Evolutionary conservation across 768 basidiomycete species (phyloP), one percentile per base, ranked within the genome.

Genomic region (Ramaria rubella): DNA sequence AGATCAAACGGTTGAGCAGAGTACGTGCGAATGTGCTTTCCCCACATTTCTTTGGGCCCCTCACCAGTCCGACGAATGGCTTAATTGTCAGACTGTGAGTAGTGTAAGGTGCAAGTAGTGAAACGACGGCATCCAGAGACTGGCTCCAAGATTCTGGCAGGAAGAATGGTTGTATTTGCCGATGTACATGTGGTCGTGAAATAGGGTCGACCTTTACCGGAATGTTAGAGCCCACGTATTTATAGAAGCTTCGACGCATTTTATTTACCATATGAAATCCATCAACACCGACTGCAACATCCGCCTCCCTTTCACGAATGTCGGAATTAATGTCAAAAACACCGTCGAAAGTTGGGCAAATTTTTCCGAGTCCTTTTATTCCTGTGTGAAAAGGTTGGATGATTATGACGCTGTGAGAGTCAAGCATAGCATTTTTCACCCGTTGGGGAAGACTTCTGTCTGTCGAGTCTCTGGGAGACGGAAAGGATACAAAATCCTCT

Each of bases 21-120:
- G 81, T 81, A 53, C 88, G 75, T 0, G 88, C 82, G 63, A 97
- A 87, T 0, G 90, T 91, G 59, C 92, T 95, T 69, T 99, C 97
- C 0, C 95, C 94, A 7, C 82, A 78, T 49, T 89, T 85, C 69
- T 90, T 94, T 1, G 89, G 80, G 1, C 95, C 95, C 64, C 85
- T 90, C 21, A 98, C 77, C 2, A 96, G 65, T 59, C 76, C 84
- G 0, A 86, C 70, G 0, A 72, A 66, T 0, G 70, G n/a, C n/a
- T n/a, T n/a, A n/a, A 67, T 2, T 58, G 55, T 3, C 56, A 58
- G 11, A 62, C 59, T 1, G 24, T 54, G 5, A 57, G 50, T 5
- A 62, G 63, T 11, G 50, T 52, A 34, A 31, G 5, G 4, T 38
- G 57, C 9, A 1, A 24, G 15, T 11, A 11, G 42, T 14, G 17